These are phyloP conservation scores for Lantana camara DNA, from an alignment of 257 asterid species.

Conservation along the genomic window DNA sequence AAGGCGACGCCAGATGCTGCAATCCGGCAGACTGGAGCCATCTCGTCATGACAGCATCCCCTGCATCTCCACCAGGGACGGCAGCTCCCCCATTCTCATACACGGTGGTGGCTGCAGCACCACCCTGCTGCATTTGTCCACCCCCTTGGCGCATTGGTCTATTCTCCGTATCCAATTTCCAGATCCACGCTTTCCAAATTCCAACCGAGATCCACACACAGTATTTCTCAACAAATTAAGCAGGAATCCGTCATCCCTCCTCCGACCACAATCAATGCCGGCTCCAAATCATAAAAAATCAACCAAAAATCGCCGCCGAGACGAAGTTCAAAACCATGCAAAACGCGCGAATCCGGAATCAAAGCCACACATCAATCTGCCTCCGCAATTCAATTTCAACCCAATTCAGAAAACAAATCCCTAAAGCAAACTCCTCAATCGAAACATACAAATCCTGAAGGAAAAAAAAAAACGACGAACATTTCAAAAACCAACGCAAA, in stretches of 20 bases:
- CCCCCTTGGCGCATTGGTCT: conserved; percentile 95
- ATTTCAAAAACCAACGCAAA: no score
- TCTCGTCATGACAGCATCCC: conserved; percentile 94
- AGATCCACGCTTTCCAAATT: conserved; percentile 64
- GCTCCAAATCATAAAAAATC: conserved; percentile 11
- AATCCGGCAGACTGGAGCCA: conserved; percentile 99
- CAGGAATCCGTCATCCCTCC: background rate
- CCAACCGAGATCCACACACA: conserved; percentile 25
- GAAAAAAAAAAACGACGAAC: no score
- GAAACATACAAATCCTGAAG: no score
- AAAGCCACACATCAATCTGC: conserved; percentile 38
- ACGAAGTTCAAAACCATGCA: background rate
- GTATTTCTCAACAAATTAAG: background rate
- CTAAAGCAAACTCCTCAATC: no score
- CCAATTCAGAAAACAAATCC: no score
- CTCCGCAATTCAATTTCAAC: conserved; percentile 36
- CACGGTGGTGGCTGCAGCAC: conserved; percentile 82
- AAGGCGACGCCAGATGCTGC: conserved; percentile 97
- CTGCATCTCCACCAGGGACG: conserved; percentile 80
- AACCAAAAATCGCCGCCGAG: background rate
- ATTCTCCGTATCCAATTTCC: conserved; percentile 96
- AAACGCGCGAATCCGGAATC: conserved; percentile 23
- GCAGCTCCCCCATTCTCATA: conserved; percentile 77
- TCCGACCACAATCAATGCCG: background rate
- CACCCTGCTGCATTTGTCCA: conserved; percentile 99